Base-by-base conservation (phyloP, 176 grass and related monocot species). In the Oryza coarctata region DNA sequence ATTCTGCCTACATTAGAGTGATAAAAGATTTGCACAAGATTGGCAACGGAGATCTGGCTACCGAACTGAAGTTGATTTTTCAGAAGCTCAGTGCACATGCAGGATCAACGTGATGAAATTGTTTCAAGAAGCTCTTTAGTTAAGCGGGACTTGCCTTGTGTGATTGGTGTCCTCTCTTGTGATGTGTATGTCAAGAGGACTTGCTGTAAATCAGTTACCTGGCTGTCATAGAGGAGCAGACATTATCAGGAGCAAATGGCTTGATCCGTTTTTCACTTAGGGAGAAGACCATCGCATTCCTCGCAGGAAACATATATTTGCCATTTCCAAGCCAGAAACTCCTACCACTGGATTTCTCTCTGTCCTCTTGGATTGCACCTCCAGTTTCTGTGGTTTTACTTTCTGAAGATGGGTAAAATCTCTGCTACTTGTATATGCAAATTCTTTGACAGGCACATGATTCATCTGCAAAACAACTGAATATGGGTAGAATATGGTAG, bases 11-110 rank as follows among this genome's bases (percentile, higher is more conserved):
- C 75, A 43, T 88, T 50, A 87, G 30, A 66, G 90, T 95, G 44
- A 33, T 77, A 57, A 98, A 98, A 73, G 88, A 82, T 87, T 82
- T 98, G 47, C 64, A 89, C 70, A 86, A 71, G 75, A 85, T 85
- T 43, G 68, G 68, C 5, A 89, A 69, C 78, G 75, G 79, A 45
- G 86, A 94, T 81, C 80, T 98, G 80, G 87, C 82, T 88, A 47
- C 82, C 35, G 70, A 98, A 71, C 27, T 98, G 20, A 91, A 91
- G 76, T 69, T n/a, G 7, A 88, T 82, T 86, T 93, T 91, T 76
- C 49, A 68, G 22, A 86, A 85, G 34, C 86, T 91, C 34, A 61
- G 65, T 82, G 49, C 39, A 64, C 80, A 70, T 20, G 34, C 69
- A 86, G 72, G 52, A 74, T 57, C 45, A 3, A 66, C 22, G 20